phyloP scores from a whole-genome alignment of 345 rosid species.

The Populus alba region DNA sequence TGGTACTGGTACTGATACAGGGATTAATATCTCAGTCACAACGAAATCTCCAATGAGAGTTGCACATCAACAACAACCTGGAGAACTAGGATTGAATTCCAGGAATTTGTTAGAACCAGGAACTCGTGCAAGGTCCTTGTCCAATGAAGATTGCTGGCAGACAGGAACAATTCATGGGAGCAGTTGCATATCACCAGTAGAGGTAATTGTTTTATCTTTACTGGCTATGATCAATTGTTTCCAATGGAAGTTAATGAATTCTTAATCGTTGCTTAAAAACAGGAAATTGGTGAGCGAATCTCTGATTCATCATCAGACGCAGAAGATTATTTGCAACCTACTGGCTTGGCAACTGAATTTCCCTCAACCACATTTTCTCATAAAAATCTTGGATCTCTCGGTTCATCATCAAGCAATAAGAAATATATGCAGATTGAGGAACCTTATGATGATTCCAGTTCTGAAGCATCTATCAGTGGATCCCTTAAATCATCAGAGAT shows the following conservation, averaged over 20 bases:
- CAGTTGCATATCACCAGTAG: constrained; percentile 41
- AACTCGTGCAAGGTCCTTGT: constrained; percentile 3
- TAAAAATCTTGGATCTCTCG: not conserved
- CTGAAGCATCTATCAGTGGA: constrained; percentile 22
- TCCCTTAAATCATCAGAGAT: constrained; percentile 21
- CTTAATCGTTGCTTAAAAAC: constrained; percentile 8
- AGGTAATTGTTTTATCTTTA: constrained; percentile 36
- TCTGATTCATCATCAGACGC: constrained; percentile 27
- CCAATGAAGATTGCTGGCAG: constrained; percentile 19
- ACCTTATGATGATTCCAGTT: constrained; percentile 19
- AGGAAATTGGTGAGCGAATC: constrained; percentile 41
- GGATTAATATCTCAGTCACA: constrained; percentile 32
- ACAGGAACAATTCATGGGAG: constrained; percentile 20
- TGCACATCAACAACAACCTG: not conserved
- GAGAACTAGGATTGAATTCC: not conserved
- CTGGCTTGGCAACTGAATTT: constrained; percentile 7
- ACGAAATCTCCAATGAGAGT: not conserved
- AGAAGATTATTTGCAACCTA: constrained; percentile 11
- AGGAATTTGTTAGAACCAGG: not conserved
- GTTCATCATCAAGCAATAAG: constrained; percentile 13
- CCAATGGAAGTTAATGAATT: not conserved
- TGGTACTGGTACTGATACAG: constrained; percentile 35
- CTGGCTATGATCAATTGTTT: not conserved
- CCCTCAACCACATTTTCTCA: not conserved
- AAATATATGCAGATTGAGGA: constrained; percentile 22